phyloP scores from a whole-genome alignment of 148 eudicot genomes.

The Persicaria maculosa region DNA sequence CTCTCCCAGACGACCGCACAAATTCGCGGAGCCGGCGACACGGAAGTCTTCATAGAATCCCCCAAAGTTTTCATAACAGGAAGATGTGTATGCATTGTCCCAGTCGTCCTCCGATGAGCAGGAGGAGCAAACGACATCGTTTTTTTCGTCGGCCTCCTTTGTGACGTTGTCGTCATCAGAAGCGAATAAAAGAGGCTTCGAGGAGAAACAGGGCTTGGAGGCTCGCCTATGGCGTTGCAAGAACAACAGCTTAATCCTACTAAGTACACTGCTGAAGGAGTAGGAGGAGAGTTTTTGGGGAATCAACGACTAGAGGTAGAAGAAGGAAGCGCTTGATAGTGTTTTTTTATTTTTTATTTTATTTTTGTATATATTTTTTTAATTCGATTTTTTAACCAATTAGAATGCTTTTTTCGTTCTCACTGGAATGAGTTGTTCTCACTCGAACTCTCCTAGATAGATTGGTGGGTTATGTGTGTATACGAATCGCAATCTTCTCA shows the following conservation, averaged over 20 bases:
- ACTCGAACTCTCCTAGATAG: too few relatives aligned
- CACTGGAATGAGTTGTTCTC: too few relatives aligned
- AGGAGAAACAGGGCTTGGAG: constrained; percentile 18
- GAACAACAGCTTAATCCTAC: constrained; percentile 30
- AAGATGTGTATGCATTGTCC: neutral
- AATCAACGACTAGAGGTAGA: too few relatives aligned
- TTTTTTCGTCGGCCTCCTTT: constrained; percentile 23
- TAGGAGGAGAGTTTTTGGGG: too few relatives aligned
- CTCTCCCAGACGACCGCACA: constrained; percentile 11
- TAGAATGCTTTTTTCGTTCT: too few relatives aligned
- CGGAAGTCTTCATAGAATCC: constrained; percentile 28
- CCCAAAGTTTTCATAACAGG: constrained; percentile 17
- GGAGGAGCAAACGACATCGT: constrained; percentile 28
- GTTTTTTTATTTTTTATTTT: too few relatives aligned
- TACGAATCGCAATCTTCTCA: too few relatives aligned
- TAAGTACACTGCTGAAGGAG: constrained; percentile 39
- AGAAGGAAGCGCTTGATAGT: too few relatives aligned
- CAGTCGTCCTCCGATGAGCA: constrained; percentile 25
- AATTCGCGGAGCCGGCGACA: constrained; percentile 31
- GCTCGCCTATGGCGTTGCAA: constrained; percentile 23
- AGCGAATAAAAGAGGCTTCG: constrained; percentile 20
- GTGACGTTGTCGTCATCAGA: constrained; percentile 20
- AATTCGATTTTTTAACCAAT: too few relatives aligned
- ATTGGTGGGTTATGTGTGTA: too few relatives aligned
- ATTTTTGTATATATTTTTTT: too few relatives aligned